Base-by-base conservation (phyloP, 306 rosid genomes). In the Casuarina cunninghamiana region DNA sequence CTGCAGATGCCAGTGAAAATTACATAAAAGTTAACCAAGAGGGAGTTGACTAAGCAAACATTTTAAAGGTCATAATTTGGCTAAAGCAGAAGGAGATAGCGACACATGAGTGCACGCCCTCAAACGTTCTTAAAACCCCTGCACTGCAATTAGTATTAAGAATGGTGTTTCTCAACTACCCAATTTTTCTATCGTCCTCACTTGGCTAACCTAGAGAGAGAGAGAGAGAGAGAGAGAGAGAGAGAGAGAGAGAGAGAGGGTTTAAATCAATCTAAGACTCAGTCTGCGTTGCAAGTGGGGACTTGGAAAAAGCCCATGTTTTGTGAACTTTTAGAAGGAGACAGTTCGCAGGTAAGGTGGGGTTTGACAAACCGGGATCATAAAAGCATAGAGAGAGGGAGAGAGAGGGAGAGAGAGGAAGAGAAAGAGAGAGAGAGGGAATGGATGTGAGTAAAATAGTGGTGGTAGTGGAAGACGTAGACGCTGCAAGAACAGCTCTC, bases 381-480 rank as follows among this genome's bases (percentile, higher is more conserved):
- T 43, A 50, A 37, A 41, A 5, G 53, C 21, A 66, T 62, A 54
- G 44, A 26, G 3, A 66, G 80, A 50, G 80, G 71, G 73, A 74
- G 51, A 53, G 4, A 10, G 19, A 21, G 73, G 71, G 51, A 53
- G 4, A 10, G 19, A 21, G 41, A 21, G 65, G 17, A 42, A 26
- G 75, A n/a, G 55, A 51, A 42, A 50, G 17, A 32, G 35, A 42
- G 35, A 42, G 2, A 2, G 3, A 8, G 35, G 44, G 8, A n/a
- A 91, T 93, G 95, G 97, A 92, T 87, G 85, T 44, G 83, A 87
- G 93, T 86, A 90, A 89, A 87, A 92, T 92, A 53, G 93, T 80
- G 57, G 97, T 89, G 43, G 88, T 92, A 35, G 98, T 94, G 43
- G 98, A 94, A 83, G 98, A 94, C 35, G 95, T 74, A 55, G 97